phyloP scores from a whole-genome alignment of 2,329 filamentous ascomycete genomes.

The Chaetomium sp. region DNA sequence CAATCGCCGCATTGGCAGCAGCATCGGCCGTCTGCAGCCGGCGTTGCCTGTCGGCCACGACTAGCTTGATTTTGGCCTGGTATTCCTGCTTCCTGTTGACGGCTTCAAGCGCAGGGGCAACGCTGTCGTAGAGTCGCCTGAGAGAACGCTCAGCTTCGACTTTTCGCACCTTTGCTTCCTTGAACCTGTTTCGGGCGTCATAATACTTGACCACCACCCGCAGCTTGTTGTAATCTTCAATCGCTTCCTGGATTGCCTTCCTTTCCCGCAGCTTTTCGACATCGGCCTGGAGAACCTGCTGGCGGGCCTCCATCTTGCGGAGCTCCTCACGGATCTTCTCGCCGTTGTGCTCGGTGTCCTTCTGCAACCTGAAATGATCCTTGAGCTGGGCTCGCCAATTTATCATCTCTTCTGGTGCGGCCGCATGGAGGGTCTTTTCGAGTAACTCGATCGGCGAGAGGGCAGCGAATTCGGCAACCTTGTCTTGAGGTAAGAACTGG shows the following conservation, averaged over 20 bases:
- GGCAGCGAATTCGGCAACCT: slow-evolving; percentile 89
- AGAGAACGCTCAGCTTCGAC: slow-evolving; percentile 57
- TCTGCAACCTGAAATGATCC: slow-evolving; percentile 68
- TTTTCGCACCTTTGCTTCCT: slow-evolving; percentile 58
- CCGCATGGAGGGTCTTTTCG: slow-evolving; percentile 83
- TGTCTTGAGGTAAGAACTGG: slow-evolving; percentile 94
- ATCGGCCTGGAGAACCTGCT: slow-evolving; percentile 74
- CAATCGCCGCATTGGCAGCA: slow-evolving; percentile 49
- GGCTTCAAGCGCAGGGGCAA: slow-evolving; percentile 68
- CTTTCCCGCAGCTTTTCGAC: slow-evolving; percentile 82
- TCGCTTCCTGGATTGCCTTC: slow-evolving; percentile 50
- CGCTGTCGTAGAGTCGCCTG: slow-evolving; percentile 58
- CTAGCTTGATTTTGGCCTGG: slow-evolving; percentile 57
- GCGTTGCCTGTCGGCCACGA: slow-evolving; percentile 55
- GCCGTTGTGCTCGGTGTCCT: slow-evolving; percentile 60
- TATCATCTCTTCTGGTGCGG: slow-evolving; percentile 79
- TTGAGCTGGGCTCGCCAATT: slow-evolving; percentile 77
- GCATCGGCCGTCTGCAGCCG: slow-evolving; percentile 58
- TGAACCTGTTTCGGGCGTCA: slow-evolving; percentile 34
- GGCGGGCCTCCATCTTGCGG: slow-evolving; percentile 68
- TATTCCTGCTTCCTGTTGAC: slow-evolving; percentile 74
- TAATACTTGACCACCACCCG: slow-evolving; percentile 31
- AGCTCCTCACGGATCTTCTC: slow-evolving; percentile 64
- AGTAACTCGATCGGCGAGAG: slow-evolving; percentile 81
- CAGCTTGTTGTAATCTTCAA: slow-evolving; percentile 49